A percentile compares a stretch with the other conserved stretches of the same genome.
phyloP scores from a whole-genome alignment of 148 eudicot genomes.

The Agrostemma githago region DNA sequence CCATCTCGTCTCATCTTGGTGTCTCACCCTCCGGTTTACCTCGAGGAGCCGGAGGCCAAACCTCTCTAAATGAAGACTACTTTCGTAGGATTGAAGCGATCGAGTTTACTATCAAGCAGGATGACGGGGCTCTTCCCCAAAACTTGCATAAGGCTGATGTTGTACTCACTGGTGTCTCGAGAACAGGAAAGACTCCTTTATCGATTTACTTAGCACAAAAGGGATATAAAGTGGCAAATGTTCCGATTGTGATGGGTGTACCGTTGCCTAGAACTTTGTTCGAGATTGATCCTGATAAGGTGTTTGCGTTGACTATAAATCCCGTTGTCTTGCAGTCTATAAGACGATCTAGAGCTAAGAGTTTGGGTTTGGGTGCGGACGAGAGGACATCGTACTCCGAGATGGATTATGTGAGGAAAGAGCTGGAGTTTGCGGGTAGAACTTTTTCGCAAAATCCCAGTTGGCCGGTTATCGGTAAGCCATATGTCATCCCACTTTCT shows the following conservation, averaged over 20 bases:
- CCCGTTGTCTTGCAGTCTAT: constrained; percentile 69
- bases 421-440: constrained; percentile 61
- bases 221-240: constrained; percentile 90
- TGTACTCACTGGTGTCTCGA: constrained; percentile 80
- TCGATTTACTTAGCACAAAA: constrained; percentile 88
- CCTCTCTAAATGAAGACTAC: constrained; percentile 66
- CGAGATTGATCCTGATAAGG: constrained; percentile 65
- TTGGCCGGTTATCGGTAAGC: constrained; percentile 94
- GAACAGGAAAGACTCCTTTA: constrained; percentile 89
- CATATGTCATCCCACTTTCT: constrained; percentile 1
- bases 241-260: constrained; percentile 76
- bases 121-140: constrained; percentile 85
- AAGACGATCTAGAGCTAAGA: constrained; percentile 72
- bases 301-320: constrained; percentile 79
- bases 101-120: constrained; percentile 94
- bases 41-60: constrained; percentile 82
- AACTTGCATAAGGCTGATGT: constrained; percentile 73
- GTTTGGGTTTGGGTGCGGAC: constrained; percentile 55
- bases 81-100: constrained; percentile 84
- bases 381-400: constrained; percentile 51
- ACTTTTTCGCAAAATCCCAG: constrained; percentile 70
- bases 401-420: constrained; percentile 71
- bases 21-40: constrained; percentile 86
- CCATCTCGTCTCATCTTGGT: constrained; percentile 76
- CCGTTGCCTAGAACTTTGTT: constrained; percentile 56